Base-by-base conservation (phyloP, 768 basidiomycete species). In the Mycena kentingensis region DNA sequence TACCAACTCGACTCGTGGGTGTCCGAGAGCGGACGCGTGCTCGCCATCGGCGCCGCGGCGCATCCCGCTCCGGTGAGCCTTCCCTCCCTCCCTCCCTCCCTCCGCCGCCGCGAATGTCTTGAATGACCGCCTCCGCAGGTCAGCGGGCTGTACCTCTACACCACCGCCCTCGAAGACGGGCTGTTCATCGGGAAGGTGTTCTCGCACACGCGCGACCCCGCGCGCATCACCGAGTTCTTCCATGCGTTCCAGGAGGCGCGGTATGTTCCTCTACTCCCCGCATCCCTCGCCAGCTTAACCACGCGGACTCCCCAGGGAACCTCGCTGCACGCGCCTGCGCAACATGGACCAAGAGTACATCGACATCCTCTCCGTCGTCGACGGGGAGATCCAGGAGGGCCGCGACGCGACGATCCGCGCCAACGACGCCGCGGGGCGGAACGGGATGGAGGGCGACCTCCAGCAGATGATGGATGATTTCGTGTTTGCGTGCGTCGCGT, bases 391-490 rank as follows among this genome's bases (percentile, higher is more conserved):
- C 22, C 51, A 57, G 43, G n/a, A 3, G 4, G 37, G 4, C 8
- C 47, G 47, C 15, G 56, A 57, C 22, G 35, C 28, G 15, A 21
- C n/a, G 6, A 52, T 57, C 46, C 56, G 56, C 11, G 51, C 34
- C 1, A 57, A 46, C 18, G 35, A 49, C 5, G 56, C 56, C 3
- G 56, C 56, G 6, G 51, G 56, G 1, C 41, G 24, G 27, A 53
- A 53, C 28, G 51, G 46, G 2, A n/a, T 57, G n/a, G n/a, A n/a
- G 3, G 35, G 22, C 22, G 43, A 50, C n/a, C n/a, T n/a, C n/a
- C n/a, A n/a, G 28, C 18, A 37, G 10, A 49, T 57, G 39, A 2
- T 49, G 27, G 55, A 57, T 11, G 46, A 49, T 38, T 45, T 18
- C 52, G 31, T 45, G 37, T 57, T 50, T 56, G 31, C 16, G 54